Percentiles rank a stretch among this genome's conserved stretches.
phyloP scores from a whole-genome alignment of 1,139 yeast genomes.

The Pichia cactophila region DNA sequence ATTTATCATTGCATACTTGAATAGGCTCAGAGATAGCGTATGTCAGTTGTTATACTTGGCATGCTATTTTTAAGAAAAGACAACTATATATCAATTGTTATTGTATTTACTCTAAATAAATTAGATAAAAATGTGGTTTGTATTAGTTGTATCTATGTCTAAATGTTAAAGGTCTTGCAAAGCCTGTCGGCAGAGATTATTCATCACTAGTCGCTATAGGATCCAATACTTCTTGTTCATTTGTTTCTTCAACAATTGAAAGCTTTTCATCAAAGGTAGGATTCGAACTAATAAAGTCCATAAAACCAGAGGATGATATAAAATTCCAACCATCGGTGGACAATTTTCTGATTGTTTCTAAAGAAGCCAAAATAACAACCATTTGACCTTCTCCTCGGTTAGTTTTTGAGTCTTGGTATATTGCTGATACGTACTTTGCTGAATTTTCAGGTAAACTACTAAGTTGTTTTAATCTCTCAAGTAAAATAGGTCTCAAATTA shows the following conservation, averaged over 20 bases:
- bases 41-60: no score
- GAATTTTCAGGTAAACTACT: conserved; percentile 16
- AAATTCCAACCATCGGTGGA: not conserved
- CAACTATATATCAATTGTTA: no score
- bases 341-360: conserved; percentile 25
- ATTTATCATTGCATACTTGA: no score
- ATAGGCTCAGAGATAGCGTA: no score
- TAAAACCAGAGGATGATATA: not conserved
- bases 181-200: no score
- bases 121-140: no score
- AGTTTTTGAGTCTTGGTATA: conserved; percentile 18
- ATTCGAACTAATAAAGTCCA: not conserved
- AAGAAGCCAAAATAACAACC: conserved; percentile 23
- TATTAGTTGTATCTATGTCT: not conserved
- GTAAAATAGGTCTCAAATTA: conserved; percentile 19
- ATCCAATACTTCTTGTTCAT: not conserved
- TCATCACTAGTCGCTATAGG: not conserved
- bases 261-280: conserved; percentile 2
- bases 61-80: no score
- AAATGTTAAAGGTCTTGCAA: not conserved
- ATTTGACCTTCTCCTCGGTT: conserved; percentile 25
- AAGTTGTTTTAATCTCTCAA: conserved; percentile 10
- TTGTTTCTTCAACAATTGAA: conserved; percentile 7
- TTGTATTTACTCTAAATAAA: no score
- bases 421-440: conserved; percentile 14